Conservation (phyloP, 169 alveolate species). For the Perkinsus olseni region DNA sequence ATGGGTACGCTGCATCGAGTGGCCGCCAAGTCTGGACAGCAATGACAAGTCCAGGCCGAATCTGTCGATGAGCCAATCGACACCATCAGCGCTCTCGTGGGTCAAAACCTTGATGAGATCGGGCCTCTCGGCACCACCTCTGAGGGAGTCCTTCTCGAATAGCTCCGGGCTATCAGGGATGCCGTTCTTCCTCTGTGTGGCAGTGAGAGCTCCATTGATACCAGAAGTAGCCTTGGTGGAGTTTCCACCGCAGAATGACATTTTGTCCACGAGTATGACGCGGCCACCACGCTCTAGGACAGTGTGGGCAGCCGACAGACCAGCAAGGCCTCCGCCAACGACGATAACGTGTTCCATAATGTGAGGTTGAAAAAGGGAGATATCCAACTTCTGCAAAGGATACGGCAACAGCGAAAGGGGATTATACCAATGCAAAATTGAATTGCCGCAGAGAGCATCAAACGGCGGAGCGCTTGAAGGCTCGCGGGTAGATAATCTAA, state of each 20-base stretch:
- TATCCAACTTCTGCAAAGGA: no score
- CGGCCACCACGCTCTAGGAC: slow-evolving; percentile 32
- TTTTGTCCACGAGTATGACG: slow-evolving; percentile 38
- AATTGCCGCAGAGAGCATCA: no score
- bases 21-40: slow-evolving; percentile 42
- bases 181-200: slow-evolving; percentile 36
- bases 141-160: slow-evolving; percentile 41
- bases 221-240: slow-evolving; percentile 45
- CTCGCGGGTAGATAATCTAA: no score
- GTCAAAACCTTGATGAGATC: slow-evolving; percentile 36
- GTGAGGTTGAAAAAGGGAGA: not conserved
- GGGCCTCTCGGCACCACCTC: slow-evolving; percentile 40
- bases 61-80: slow-evolving; percentile 28
- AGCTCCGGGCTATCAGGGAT: slow-evolving; percentile 33
- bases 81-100: slow-evolving; percentile 23
- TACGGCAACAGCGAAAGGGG: no score
- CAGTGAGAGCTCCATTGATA: slow-evolving; percentile 39
- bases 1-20: slow-evolving; percentile 36
- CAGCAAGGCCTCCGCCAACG: slow-evolving; percentile 42
- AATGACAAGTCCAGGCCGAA: slow-evolving; percentile 26
- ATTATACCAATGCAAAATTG: no score
- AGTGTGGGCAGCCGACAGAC: slow-evolving; percentile 36
- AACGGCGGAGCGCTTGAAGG: no score
- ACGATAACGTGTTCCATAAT: slow-evolving; percentile 25
- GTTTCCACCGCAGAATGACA: slow-evolving; percentile 48